Percentiles rank a stretch among this genome's conserved stretches.
Conservation (phyloP, 2,329 filamentous ascomycete genomes). For the Acarospora socialis region DNA sequence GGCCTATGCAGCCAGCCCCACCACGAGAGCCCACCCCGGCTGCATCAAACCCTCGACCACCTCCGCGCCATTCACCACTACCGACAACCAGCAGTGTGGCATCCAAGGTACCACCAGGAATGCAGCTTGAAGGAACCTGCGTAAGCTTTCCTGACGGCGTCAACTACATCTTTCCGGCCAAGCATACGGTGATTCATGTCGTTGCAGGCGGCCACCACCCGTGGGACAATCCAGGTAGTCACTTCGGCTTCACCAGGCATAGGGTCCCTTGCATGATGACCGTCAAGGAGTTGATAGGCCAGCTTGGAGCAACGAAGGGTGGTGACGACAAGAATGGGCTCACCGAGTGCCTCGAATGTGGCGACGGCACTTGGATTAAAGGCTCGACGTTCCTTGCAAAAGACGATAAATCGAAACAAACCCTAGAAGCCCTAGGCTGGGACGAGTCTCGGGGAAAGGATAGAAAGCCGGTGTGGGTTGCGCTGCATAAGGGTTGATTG, state of each 20-base stretch:
- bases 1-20: conserved; percentile 1
- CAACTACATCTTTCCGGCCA: conserved; percentile 7
- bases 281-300: conserved; percentile 3
- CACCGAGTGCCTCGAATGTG: conserved; percentile 38
- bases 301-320: conserved; percentile 3
- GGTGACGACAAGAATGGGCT: conserved; percentile 26
- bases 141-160: conserved; percentile 1
- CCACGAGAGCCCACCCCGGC: conserved; percentile 1
- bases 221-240: no score
- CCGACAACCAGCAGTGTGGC: no score
- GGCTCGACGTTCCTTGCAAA: conserved; percentile 39
- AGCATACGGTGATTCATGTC: conserved; percentile 5
- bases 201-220: neutral
- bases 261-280: conserved; percentile 1
- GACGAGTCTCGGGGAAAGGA: conserved; percentile 24
- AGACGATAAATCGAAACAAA: conserved; percentile 34
- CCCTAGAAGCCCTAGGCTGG: conserved; percentile 46
- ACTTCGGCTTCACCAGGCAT: neutral
- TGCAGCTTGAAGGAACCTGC: neutral
- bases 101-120: conserved; percentile 3
- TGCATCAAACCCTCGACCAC: no score
- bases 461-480: conserved; percentile 16
- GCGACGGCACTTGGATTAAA: conserved; percentile 45
- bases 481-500: neutral
- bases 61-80: no score